A percentile compares a stretch with the other conserved stretches of the same genome.
Conservation (phyloP, 257 asterid species). For the Solanum paucissectum region DNA sequence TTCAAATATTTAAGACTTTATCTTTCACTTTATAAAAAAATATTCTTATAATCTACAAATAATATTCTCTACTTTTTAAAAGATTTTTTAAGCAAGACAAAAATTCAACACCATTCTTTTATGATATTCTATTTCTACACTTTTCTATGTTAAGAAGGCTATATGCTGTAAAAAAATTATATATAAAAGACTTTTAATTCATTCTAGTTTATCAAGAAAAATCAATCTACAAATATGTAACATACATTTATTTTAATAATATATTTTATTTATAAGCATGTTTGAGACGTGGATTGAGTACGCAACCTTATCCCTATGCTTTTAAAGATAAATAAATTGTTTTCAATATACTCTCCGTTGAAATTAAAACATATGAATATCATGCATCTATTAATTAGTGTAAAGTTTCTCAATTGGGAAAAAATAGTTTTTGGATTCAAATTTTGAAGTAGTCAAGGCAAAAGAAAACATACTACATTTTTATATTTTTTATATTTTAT, state of each 20-base stretch:
- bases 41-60: neutral
- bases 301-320: too few species aligned
- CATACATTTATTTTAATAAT: neutral
- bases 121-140: neutral
- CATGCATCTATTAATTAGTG: neutral
- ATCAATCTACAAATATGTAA: neutral
- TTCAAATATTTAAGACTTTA: neutral
- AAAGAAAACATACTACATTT: neutral
- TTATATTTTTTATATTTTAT: neutral
- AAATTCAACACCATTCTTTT: neutral
- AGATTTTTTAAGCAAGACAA: neutral
- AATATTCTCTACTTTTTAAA: neutral
- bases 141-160: neutral
- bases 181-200: neutral
- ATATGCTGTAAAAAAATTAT: too few species aligned
- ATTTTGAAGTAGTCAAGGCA: neutral
- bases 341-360: neutral
- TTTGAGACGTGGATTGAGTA: neutral
- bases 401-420: neutral
- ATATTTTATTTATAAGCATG: neutral
- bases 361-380: too few species aligned
- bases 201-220: neutral
- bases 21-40: neutral
- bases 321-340: rapidly evolving
- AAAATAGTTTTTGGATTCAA: neutral